Conservation (phyloP, 768 basidiomycete species). For the Exidia glandulosa region DNA sequence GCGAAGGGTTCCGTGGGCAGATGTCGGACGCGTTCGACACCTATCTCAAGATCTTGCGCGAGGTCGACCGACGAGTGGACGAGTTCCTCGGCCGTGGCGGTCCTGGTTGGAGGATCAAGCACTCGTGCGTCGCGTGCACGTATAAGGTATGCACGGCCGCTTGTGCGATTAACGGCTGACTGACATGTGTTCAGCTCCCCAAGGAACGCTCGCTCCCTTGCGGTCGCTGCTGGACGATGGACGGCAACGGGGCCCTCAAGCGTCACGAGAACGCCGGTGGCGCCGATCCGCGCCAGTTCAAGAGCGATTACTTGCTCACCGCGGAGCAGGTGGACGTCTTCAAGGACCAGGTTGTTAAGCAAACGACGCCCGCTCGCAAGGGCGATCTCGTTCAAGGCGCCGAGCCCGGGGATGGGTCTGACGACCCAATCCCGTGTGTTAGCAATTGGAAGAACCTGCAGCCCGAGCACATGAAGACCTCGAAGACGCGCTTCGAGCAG, state of each 20-base stretch:
- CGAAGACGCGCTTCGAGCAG: not conserved
- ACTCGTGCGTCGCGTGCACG: constrained; percentile 6
- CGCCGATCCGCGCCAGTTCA: not conserved
- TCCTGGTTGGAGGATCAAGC: constrained; percentile 6
- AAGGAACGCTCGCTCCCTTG: constrained; percentile 17
- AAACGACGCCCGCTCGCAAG: too few species aligned
- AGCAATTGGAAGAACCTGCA: not conserved
- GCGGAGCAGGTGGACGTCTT: not conserved
- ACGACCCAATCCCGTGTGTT: not conserved
- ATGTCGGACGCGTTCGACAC: constrained; percentile 6
- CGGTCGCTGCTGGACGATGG: constrained; percentile 12
- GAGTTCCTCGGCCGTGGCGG: constrained; percentile 3
- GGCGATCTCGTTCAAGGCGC: not conserved
- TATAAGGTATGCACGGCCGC: constrained; percentile 13
- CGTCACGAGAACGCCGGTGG: constrained; percentile 13
- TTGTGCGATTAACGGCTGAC: not conserved
- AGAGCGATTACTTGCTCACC: not conserved
- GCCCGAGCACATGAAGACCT: not conserved
- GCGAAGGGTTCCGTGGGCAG: not conserved
- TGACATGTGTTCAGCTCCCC: constrained; percentile 13
- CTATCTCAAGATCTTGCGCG: constrained; percentile 2
- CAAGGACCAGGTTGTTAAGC: too few species aligned
- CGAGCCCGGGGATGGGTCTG: not conserved
- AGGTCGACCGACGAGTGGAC: constrained; percentile 1
- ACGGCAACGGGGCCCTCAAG: constrained; percentile 26